Base-by-base conservation (phyloP, 306 rosid genomes). In the Mimosa pudica region DNA sequence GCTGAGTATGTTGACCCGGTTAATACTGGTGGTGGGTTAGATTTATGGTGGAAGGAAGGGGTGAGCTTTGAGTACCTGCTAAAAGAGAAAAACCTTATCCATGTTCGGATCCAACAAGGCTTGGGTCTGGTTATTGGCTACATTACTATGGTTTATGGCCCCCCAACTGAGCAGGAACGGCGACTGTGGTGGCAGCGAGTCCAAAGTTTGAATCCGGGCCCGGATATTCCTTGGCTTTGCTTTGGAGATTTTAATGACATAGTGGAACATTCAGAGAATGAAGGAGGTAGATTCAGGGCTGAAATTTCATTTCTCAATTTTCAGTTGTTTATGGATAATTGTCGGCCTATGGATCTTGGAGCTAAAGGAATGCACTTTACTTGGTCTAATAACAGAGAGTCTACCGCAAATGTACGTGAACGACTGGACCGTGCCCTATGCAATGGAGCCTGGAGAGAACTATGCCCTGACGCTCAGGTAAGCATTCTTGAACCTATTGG, bases 281-380 rank as follows among this genome's bases (percentile, higher is more conserved):
- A 52, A 4, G 20, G 58, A 1, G 58, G 58, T 4, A 4, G n/a
- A 52, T 2, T 5, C 1, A 5, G 2, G 17, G 1, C 7, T 0
- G 0, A 14, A 8, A 2, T 0, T 4, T 52, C 58, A 5, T 1
- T 52, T 13, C 7, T 12, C 1, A 2, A 4, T 7, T 52, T 52
- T 1, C 20, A 52, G 1, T 2, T 1, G 6, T 52, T 52, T 4
- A 0, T 52, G 0, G 1, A 2, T 0, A 0, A 2, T 0, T 52
- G 20, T 6, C 14, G 16, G 14, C 6, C 16, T 4, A 52, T 52
- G 20, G 58, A 52, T 5, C 1, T 16, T 18, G 58, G 58, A 1
- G 14, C 5, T 2, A 52, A 52, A 52, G 20, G 58, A 0, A 0
- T 52, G 0, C 18, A 16, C 1, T 52, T 52, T 3, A 52, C 58